Evolutionary conservation across 2,329 filamentous ascomycete genomes (phyloP).

Genomic region (Alternaria brassicicola): DNA sequence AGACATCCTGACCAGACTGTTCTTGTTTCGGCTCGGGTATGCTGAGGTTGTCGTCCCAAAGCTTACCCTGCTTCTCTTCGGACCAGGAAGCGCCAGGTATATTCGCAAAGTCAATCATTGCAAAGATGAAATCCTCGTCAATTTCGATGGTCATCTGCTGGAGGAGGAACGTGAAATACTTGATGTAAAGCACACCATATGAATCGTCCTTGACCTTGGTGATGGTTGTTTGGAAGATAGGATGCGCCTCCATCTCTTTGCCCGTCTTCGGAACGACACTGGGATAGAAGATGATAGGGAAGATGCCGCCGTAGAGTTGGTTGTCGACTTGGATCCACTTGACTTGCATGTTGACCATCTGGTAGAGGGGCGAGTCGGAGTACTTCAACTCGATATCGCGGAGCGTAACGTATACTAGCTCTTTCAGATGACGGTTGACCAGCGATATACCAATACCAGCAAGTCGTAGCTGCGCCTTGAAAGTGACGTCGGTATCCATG

Average conservation of each 20-base stretch:
- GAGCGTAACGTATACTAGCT: constrained; percentile 92
- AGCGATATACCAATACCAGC: constrained; percentile 92
- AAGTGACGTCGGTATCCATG: constrained; percentile 83
- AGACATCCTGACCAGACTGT: constrained; percentile 88
- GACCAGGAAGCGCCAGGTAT: constrained; percentile 89
- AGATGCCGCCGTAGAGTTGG: constrained; percentile 96
- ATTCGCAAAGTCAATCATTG: constrained; percentile 91
- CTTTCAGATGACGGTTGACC: constrained; percentile 88
- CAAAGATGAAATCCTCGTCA: constrained; percentile 98
- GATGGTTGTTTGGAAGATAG: constrained; percentile 88
- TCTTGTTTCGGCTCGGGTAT: constrained; percentile 90
- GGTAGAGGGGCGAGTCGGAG: constrained; percentile 90
- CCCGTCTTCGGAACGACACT: constrained; percentile 97
- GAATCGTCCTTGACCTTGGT: constrained; percentile 98
- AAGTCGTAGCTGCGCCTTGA: constrained; percentile 85
- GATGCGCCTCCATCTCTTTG: constrained; percentile 94
- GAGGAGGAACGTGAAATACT: constrained; percentile 90
- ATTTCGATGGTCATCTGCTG: constrained; percentile 99
- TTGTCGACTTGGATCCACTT: constrained; percentile 99
- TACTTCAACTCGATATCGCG: constrained; percentile 90
- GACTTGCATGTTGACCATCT: constrained; percentile 86
- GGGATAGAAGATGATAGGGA: constrained; percentile 95
- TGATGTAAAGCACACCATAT: constrained; percentile 97
- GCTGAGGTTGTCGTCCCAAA: constrained; percentile 88
- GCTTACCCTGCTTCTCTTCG: constrained; percentile 78